Evolutionary conservation across 208 protist species (phyloP).

Genomic region (Naegleria lovaniensis): DNA sequence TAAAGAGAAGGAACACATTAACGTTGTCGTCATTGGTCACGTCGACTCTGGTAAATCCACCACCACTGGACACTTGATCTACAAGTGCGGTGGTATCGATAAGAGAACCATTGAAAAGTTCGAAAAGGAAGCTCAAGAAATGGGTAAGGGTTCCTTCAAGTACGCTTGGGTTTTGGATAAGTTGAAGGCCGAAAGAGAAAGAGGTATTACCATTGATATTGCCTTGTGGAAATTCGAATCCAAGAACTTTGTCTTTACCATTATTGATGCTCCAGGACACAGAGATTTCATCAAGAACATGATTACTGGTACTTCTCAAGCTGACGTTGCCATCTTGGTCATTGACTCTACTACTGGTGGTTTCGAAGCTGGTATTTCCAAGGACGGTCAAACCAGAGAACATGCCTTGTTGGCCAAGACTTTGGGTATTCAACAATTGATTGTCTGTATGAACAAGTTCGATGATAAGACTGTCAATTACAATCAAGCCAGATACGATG

Average conservation of each 20-base stretch:
- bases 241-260: constrained; percentile 69
- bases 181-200: constrained; percentile 83
- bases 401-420: constrained; percentile 76
- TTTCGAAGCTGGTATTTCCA: constrained; percentile 85
- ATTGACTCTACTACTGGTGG: constrained; percentile 69
- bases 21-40: constrained; percentile 48
- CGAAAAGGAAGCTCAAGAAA: constrained; percentile 62
- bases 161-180: constrained; percentile 92
- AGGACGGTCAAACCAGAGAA: constrained; percentile 80
- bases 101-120: constrained; percentile 75
- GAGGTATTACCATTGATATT: constrained; percentile 88
- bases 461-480: constrained; percentile 78
- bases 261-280: constrained; percentile 87
- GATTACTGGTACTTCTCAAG: constrained; percentile 81
- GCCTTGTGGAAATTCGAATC: constrained; percentile 83
- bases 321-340: constrained; percentile 74
- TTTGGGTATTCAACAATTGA: constrained; percentile 77
- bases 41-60: constrained; percentile 80
- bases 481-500: constrained; percentile 70
- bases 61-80: constrained; percentile 75
- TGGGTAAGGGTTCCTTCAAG: constrained; percentile 84
- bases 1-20: constrained; percentile 29
- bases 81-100: constrained; percentile 78
- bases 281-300: constrained; percentile 87
- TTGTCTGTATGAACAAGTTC: constrained; percentile 79